A percentile compares a stretch with the other conserved stretches of the same genome.
These are phyloP conservation scores for Magnusiomyces suaveolens DNA, from an alignment of 1,139 yeast species.

Conservation along the genomic window DNA sequence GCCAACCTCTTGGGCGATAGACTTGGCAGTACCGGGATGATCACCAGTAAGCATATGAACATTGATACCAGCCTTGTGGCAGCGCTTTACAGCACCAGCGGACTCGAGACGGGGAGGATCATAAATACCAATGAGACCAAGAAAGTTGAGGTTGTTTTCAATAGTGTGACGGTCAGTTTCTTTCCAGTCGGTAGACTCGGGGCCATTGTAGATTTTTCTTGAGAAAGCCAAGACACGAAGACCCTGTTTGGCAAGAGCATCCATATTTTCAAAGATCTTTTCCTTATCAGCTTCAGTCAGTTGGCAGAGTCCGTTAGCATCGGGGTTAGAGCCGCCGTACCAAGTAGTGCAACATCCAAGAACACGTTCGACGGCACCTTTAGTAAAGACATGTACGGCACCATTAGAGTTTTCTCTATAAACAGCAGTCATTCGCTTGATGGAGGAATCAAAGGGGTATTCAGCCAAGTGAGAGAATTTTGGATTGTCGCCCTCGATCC, in stretches of 20 bases:
- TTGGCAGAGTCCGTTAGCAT: constrained; percentile 15
- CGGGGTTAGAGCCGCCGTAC: constrained; percentile 32
- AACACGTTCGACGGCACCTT: constrained; percentile 75
- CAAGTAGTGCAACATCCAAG: constrained; percentile 49
- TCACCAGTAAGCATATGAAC: constrained; percentile 85
- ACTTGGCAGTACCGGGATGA: constrained; percentile 72
- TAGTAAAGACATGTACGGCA: constrained; percentile 42
- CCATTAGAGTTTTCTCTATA: constrained; percentile 36
- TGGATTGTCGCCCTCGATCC: constrained; percentile 32
- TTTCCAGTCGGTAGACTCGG: constrained; percentile 20
- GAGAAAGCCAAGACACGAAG: constrained; percentile 70
- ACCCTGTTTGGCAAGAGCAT: constrained; percentile 56
- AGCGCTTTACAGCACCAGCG: constrained; percentile 52
- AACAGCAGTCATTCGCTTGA: constrained; percentile 64
- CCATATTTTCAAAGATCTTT: constrained; percentile 49
- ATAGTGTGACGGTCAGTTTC: constrained; percentile 40
- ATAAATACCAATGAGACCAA: constrained; percentile 70
- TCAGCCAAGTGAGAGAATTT: constrained; percentile 44
- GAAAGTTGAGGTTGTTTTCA: constrained; percentile 48
- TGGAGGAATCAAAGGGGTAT: constrained; percentile 69
- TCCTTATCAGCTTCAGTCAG: constrained; percentile 38
- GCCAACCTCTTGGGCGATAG: constrained; percentile 81
- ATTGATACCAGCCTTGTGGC: constrained; percentile 69
- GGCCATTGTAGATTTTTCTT: constrained; percentile 11
- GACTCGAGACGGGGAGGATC: constrained; percentile 77